These are phyloP conservation scores for Pythium phragmitis DNA, from an alignment of 352 stramenopile genomes.

Conservation along the genomic window DNA sequence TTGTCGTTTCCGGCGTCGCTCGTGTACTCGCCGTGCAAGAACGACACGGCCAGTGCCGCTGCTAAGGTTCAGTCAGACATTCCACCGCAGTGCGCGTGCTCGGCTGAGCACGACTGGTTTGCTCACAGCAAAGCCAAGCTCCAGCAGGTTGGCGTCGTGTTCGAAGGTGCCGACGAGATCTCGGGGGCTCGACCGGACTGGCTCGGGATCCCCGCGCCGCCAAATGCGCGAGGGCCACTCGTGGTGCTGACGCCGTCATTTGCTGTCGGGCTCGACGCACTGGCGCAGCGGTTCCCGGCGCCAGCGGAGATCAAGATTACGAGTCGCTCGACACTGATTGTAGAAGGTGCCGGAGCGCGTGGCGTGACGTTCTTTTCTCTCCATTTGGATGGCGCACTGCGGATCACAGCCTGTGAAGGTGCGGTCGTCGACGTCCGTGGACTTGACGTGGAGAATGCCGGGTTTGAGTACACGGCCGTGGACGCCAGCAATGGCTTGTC, in stretches of 20 bases:
- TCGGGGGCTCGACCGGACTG: slow-evolving; percentile 30
- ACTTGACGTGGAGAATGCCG: slow-evolving; percentile 46
- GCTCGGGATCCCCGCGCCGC: slow-evolving; percentile 50
- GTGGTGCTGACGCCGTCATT: slow-evolving; percentile 43
- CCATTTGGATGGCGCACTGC: slow-evolving; percentile 48
- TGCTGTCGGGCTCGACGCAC: slow-evolving; percentile 6
- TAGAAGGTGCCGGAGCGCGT: slow-evolving; percentile 31
- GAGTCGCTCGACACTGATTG: slow-evolving; percentile 51
- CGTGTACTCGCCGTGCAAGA: slow-evolving; percentile 80
- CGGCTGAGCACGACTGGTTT: slow-evolving; percentile 67
- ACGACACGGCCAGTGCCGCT: slow-evolving; percentile 53
- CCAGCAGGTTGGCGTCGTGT: slow-evolving; percentile 16
- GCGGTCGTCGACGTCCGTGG: slow-evolving; percentile 43
- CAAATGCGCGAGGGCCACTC: slow-evolving; percentile 33
- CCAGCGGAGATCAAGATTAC: slow-evolving; percentile 36
- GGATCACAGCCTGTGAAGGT: slow-evolving; percentile 41
- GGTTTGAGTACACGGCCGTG: slow-evolving; percentile 41
- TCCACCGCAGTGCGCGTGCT: slow-evolving; percentile 61
- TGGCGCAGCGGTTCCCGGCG: slow-evolving; percentile 10
- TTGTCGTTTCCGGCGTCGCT: slow-evolving; percentile 55
- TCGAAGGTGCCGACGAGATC: slow-evolving; percentile 1
- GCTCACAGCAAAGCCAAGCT: slow-evolving; percentile 47
- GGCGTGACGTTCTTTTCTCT: slow-evolving; percentile 45
- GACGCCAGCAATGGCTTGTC: background rate
- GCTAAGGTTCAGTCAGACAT: slow-evolving; percentile 52